These are phyloP conservation scores for Rhododendron mucronatum DNA, from an alignment of 148 eudicot genomes.

Conservation along the genomic window DNA sequence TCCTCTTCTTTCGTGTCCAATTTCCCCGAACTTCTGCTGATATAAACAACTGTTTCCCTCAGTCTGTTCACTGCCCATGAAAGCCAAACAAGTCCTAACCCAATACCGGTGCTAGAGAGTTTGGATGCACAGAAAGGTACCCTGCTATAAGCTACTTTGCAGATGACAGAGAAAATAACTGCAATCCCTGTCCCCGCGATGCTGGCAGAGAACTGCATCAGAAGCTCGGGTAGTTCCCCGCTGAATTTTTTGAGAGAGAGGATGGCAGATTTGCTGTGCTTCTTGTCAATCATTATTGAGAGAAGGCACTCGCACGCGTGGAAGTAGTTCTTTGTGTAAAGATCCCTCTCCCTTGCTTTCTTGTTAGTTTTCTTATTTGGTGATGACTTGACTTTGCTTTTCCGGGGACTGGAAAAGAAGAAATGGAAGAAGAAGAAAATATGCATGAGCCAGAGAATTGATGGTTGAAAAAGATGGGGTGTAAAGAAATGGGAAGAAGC, in stretches of 20 bases:
- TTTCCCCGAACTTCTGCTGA: conserved; percentile 48
- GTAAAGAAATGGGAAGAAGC: not conserved
- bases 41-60: conserved; percentile 50
- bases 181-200: conserved; percentile 86
- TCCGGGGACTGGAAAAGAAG: conserved; percentile 37
- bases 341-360: conserved; percentile 40
- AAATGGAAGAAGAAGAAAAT: not conserved
- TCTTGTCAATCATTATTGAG: conserved; percentile 56
- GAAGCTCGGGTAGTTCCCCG: conserved; percentile 54
- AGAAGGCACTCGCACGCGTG: conserved; percentile 70
- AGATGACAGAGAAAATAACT: conserved; percentile 55
- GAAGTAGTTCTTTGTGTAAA: conserved; percentile 40
- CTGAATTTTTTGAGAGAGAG: conserved; percentile 61
- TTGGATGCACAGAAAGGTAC: conserved; percentile 47
- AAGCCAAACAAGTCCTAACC: conserved; percentile 78
- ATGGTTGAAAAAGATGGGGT: not conserved
- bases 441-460: not conserved
- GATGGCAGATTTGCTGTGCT: conserved; percentile 36
- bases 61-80: conserved; percentile 61
- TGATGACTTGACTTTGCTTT: conserved; percentile 28
- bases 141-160: conserved; percentile 48
- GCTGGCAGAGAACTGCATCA: conserved; percentile 73
- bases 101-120: conserved; percentile 50
- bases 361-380: conserved; percentile 35
- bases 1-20: conserved; percentile 42